Conservation (phyloP, 139 green algal species). For the Chlamydomonas sphaeroides region DNA sequence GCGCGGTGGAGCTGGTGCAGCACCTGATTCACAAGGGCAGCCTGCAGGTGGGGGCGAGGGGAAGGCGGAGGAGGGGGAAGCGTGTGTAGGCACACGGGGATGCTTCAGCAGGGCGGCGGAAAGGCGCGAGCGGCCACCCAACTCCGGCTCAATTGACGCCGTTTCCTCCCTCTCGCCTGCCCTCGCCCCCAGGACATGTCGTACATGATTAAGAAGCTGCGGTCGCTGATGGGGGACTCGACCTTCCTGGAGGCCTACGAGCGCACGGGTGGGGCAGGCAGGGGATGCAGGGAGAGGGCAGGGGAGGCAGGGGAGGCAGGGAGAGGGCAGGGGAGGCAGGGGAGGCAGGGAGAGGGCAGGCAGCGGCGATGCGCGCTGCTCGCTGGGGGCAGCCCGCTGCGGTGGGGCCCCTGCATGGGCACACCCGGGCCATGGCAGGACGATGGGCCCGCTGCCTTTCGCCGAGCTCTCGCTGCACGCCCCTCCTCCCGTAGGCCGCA, state of each 20-base stretch:
- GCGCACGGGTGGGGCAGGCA: slow-evolving; percentile 75
- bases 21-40: slow-evolving; percentile 78
- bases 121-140: too few species aligned
- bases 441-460: too few species aligned
- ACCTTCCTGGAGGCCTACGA: slow-evolving; percentile 95
- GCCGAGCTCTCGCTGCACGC: too few species aligned
- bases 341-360: too few species aligned
- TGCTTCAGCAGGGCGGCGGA: too few species aligned
- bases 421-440: too few species aligned
- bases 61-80: not conserved
- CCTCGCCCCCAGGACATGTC: slow-evolving; percentile 30
- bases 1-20: slow-evolving; percentile 67
- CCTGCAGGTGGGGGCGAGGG: slow-evolving; percentile 62
- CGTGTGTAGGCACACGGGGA: not conserved
- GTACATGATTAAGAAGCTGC: slow-evolving; percentile 67
- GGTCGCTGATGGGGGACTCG: slow-evolving; percentile 80
- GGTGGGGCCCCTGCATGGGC: too few species aligned
- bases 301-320: not conserved
- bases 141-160: too few species aligned
- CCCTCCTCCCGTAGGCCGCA: slow-evolving; percentile 70
- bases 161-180: not conserved
- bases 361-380: too few species aligned
- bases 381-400: too few species aligned
- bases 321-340: too few species aligned
- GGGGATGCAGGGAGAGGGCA: too few species aligned